Conservation (phyloP, 2,329 filamentous ascomycete species). For the Colletotrichum sp. region DNA sequence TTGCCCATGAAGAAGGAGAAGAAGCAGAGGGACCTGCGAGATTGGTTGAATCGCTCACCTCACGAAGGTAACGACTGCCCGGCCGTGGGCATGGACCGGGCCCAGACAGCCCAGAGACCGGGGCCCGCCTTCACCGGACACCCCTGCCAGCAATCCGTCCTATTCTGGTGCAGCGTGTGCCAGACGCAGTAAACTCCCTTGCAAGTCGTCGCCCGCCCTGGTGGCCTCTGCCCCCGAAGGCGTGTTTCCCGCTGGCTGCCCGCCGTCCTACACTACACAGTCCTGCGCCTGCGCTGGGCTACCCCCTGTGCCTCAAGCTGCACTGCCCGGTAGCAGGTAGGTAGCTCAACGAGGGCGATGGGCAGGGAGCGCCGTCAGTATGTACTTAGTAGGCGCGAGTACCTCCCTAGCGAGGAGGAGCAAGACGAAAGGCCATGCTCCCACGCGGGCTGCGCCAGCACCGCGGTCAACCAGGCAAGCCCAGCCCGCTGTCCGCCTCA, state of each 20-base stretch:
- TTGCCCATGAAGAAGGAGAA: background rate
- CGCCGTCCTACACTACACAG: background rate
- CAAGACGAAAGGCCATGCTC: background rate
- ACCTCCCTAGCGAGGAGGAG: background rate
- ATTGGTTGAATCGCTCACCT: background rate
- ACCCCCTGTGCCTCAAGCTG: conserved; percentile 10
- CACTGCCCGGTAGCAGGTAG: conserved; percentile 4
- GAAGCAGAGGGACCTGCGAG: background rate
- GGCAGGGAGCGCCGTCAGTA: background rate
- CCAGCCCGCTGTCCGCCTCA: background rate
- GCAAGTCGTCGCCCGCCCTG: background rate
- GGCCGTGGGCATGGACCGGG: background rate
- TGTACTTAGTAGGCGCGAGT: background rate
- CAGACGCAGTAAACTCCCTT: background rate
- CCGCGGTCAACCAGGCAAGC: background rate
- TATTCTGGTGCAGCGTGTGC: background rate
- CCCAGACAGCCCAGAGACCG: background rate
- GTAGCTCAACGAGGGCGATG: background rate
- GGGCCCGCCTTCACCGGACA: conserved; percentile 8
- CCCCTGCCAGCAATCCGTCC: conserved; percentile 5
- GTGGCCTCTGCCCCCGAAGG: background rate
- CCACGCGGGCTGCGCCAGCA: background rate
- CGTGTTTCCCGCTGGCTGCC: background rate
- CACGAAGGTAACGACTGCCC: background rate
- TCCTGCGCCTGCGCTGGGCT: background rate